Evolutionary conservation across 2,329 filamentous ascomycete species (phyloP).

Genomic region (Fusarium sp.): DNA sequence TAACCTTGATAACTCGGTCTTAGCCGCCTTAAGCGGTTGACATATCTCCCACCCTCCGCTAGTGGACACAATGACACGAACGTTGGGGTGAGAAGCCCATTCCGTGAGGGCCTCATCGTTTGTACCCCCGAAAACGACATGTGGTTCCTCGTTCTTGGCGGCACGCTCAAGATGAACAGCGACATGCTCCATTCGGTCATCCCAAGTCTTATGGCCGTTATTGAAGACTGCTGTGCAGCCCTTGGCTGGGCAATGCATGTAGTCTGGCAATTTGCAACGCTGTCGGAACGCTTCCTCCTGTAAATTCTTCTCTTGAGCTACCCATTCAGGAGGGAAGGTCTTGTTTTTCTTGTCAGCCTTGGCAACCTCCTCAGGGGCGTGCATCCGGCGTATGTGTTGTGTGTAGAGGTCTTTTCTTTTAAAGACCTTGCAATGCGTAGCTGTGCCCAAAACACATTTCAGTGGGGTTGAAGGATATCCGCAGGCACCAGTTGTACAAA

Average conservation of each 20-base stretch:
- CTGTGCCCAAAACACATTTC: conserved; percentile 27
- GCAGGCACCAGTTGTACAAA: conserved; percentile 74
- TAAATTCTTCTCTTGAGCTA: conserved; percentile 64
- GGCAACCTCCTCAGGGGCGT: conserved; percentile 58
- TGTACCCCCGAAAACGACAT: conserved; percentile 51
- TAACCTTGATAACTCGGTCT: conserved; percentile 17
- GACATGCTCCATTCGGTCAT: conserved; percentile 87
- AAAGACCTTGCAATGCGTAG: conserved; percentile 72
- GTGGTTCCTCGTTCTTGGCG: conserved; percentile 39
- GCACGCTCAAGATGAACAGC: conserved; percentile 76
- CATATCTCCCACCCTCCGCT: conserved; percentile 47
- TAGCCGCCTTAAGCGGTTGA: conserved; percentile 41
- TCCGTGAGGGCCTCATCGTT: conserved; percentile 50
- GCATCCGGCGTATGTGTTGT: conserved; percentile 89
- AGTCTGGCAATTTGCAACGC: conserved; percentile 69
- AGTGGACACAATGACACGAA: conserved; percentile 48
- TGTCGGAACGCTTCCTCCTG: conserved; percentile 66
- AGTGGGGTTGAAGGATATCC: conserved; percentile 44
- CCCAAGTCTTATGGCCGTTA: conserved; percentile 73
- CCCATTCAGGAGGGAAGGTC: conserved; percentile 51
- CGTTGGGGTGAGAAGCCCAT: conserved; percentile 51
- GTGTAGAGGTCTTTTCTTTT: conserved; percentile 94
- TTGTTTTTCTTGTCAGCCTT: conserved; percentile 50
- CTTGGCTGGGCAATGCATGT: conserved; percentile 67
- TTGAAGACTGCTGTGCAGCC: conserved; percentile 70